Evolutionary conservation across 2,329 filamentous ascomycete species (phyloP).

Genomic region (Aspergillus awamori): DNA sequence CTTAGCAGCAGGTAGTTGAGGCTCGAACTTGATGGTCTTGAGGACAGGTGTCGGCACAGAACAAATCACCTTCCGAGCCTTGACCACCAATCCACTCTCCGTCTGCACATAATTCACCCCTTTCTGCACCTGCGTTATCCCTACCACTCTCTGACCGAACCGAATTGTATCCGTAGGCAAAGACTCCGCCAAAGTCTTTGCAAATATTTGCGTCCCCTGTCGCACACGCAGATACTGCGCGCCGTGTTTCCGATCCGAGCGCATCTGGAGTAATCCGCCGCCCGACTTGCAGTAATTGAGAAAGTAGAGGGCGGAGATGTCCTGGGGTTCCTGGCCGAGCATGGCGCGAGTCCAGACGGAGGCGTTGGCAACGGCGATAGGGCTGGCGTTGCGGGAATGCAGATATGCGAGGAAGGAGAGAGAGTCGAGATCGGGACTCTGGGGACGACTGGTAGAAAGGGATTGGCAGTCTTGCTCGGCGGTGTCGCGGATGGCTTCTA

Average conservation of each 20-base stretch:
- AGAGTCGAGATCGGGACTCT: constrained; percentile 35
- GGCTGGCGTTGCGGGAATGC: constrained; percentile 33
- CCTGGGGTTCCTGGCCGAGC: constrained; percentile 54
- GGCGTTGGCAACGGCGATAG: constrained; percentile 37
- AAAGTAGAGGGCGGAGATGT: constrained; percentile 58
- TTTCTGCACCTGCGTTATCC: constrained; percentile 8
- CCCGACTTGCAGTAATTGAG: constrained; percentile 59
- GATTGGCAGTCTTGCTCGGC: constrained; percentile 45
- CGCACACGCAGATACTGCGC: constrained; percentile 57
- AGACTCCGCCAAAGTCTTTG: constrained; percentile 39
- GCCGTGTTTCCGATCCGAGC: constrained; percentile 56
- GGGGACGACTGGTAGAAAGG: constrained; percentile 29
- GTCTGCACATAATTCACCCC: neutral
- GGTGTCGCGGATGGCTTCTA: constrained; percentile 40
- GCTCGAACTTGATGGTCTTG: constrained; percentile 52
- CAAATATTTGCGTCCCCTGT: constrained; percentile 51
- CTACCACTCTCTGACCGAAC: constrained; percentile 14
- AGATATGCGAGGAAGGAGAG: constrained; percentile 47
- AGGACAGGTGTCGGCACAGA: constrained; percentile 54
- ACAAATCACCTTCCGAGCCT: constrained; percentile 51
- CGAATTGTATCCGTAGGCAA: constrained; percentile 30
- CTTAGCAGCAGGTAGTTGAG: constrained; percentile 50
- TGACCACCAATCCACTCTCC: constrained; percentile 25
- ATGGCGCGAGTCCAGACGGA: constrained; percentile 55
- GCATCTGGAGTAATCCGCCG: constrained; percentile 56